Base-by-base conservation (phyloP, 345 rosid genomes). In the Citrus sp. region DNA sequence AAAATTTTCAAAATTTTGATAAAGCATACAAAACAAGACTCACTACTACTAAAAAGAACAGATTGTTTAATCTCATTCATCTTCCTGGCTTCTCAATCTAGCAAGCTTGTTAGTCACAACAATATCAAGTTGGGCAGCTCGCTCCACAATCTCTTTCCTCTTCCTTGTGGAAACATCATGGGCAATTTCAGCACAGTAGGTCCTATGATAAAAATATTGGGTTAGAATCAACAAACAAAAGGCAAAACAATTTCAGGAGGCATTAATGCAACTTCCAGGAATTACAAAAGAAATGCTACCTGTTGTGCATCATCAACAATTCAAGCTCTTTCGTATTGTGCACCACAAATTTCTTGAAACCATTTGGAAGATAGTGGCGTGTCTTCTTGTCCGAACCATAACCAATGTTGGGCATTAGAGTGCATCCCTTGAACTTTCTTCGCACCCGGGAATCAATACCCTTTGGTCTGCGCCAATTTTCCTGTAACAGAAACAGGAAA, bases 221-320 rank as follows among this genome's bases (percentile, higher is more conserved):
- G 19, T 54, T 16, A 4, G 58, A 22, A 54, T 54, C 7, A 54
- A 54, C 58, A 5, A 46, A 12, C 51, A 46, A 12, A 51, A 51
- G 56, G 56, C 19, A 14, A 2, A 70, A 9, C 34, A 74, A 4
- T 34, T 51, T 30, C 38, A 16, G 2, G 38, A 21, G 5, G 18
- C 37, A 18, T 2, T 2, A 28, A 46, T 7, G 37, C 5, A 28
- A 49, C 38, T 9, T 7, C 5, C 9, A 3, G 28, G 3, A 28
- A 46, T 7, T 30, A 46, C 4, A 40, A 25, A 3, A 18, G 5
- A 14, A 9, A 70, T 2, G 3, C 0, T 79, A 92, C 97, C 98
- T 88, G 92, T 94, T 94, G 80, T 92, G 98, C 98, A 94, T 94
- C 98, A 94, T 92, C 87, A 94, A 82, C 9, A 94, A 54, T 77